Conservation (phyloP, 108 stramenopile genomes). For the Chaetoceros muelleri region DNA sequence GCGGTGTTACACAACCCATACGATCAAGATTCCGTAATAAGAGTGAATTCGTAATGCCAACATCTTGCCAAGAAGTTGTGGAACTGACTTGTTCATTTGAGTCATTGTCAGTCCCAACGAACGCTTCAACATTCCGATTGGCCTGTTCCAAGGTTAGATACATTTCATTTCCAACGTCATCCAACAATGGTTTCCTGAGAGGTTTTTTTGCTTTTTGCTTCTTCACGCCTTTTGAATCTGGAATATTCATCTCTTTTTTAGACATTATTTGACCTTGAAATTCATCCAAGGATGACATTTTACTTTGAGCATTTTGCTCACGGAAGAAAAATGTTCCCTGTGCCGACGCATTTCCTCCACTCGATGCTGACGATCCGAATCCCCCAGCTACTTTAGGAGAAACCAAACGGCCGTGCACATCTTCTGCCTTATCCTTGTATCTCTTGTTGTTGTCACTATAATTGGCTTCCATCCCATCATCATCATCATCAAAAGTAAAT, state of each 20-base stretch:
- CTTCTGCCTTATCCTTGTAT: slow-evolving; percentile 3
- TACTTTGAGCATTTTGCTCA: neutral
- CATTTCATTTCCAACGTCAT: slow-evolving; percentile 51
- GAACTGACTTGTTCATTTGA: slow-evolving; percentile 5
- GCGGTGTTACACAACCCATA: slow-evolving; percentile 48
- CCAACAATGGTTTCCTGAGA: slow-evolving; percentile 20
- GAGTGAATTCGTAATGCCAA: slow-evolving; percentile 45
- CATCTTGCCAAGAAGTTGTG: slow-evolving; percentile 38
- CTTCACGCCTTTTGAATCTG: slow-evolving; percentile 3
- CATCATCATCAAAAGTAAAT: slow-evolving; percentile 3
- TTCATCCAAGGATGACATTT: no score
- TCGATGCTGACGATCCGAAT: slow-evolving; percentile 11
- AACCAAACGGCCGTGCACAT: slow-evolving; percentile 23
- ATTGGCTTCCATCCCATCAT: slow-evolving; percentile 3
- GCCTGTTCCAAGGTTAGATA: slow-evolving; percentile 58
- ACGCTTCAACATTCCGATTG: slow-evolving; percentile 27
- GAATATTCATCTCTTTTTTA: neutral
- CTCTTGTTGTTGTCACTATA: no score
- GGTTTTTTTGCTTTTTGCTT: slow-evolving; percentile 17
- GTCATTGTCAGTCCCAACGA: slow-evolving; percentile 11
- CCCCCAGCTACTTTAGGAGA: slow-evolving; percentile 52
- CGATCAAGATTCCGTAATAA: slow-evolving; percentile 46
- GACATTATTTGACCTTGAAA: neutral
- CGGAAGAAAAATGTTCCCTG: slow-evolving; percentile 2
- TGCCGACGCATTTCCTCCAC: neutral